Base-by-base conservation (phyloP, 768 basidiomycete species). In the Agaricus blazei region DNA sequence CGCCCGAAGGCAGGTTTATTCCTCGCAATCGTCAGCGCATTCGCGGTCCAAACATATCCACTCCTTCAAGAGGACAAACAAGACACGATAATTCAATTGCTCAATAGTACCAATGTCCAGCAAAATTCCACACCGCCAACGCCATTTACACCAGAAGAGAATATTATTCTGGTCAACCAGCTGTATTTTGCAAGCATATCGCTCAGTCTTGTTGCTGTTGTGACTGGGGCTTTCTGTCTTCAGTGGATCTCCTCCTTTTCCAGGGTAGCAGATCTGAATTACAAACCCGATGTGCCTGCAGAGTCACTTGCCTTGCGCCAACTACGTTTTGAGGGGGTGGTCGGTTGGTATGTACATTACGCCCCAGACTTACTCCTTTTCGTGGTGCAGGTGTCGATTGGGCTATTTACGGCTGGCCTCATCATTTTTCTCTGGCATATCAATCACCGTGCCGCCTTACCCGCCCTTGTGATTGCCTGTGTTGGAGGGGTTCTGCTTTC, bases 331-430 rank as follows among this genome's bases (percentile, higher is more conserved):
- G 56, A 57, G 11, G 56, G 56, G 23, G 15, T 57, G 29, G 26
- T 34, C 15, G 24, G 8, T 24, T 57, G 56, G 56, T 34, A 31
- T 1, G 51, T 57, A 14, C 49, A 23, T 28, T 36, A 47, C 6
- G 38, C 50, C 11, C 43, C 49, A 3, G 48, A 48, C 3, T 19
- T 47, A 2, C 43, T 57, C 3, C 31, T 57, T 6, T 14, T 57
- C 3, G 26, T 36, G 6, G 43, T 57, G 29, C 56, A 57, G 50
- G 48, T 28, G 3, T 41, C 56, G 1, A 28, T 57, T 14, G 45
- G 51, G 34, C 49, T 57, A 12, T 57, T 57, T 27, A 44, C 19
- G 0, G 24, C 46, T 34, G 56, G 56, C 14, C n/a, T 57, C n/a
- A 8, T 51, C 12, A 50, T 44, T 19, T 41, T 56, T 23, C 40